phyloP scores from a whole-genome alignment of 345 rosid genomes.

The Atalantia buxifolia region DNA sequence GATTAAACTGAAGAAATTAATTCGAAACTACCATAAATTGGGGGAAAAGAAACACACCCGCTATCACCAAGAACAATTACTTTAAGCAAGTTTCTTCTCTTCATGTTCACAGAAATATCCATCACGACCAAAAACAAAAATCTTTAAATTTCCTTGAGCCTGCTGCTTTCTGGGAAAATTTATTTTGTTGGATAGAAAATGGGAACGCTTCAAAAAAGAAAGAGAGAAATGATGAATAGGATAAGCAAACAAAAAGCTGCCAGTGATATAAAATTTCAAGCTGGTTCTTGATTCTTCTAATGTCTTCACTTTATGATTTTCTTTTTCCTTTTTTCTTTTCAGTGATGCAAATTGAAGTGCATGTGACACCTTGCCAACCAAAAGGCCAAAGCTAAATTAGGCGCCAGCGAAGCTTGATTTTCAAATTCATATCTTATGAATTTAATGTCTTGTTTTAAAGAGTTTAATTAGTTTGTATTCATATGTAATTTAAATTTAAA shows the following conservation, averaged over 20 bases:
- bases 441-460: neutral
- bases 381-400: constrained; percentile 3
- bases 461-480: neutral
- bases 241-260: neutral
- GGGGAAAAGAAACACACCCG: constrained; percentile 41
- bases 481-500: neutral
- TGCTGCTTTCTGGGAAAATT: neutral
- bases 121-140: constrained; percentile 3
- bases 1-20: neutral
- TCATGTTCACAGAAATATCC: constrained; percentile 46
- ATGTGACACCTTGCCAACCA: constrained; percentile 43
- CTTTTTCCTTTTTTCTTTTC: neutral
- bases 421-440: neutral
- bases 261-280: neutral
- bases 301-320: neutral
- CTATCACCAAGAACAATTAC: constrained; percentile 87
- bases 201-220: neutral
- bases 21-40: neutral
- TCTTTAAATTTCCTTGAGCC: neutral
- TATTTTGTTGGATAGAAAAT: neutral
- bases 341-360: constrained; percentile 16
- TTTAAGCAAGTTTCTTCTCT: constrained; percentile 72
- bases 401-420: constrained; percentile 42
- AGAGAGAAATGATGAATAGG: neutral
- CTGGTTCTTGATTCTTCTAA: constrained; percentile 33